These are phyloP conservation scores for Calonectria pseudoreteaudii DNA, from an alignment of 2,329 filamentous ascomycete species.

Conservation along the genomic window DNA sequence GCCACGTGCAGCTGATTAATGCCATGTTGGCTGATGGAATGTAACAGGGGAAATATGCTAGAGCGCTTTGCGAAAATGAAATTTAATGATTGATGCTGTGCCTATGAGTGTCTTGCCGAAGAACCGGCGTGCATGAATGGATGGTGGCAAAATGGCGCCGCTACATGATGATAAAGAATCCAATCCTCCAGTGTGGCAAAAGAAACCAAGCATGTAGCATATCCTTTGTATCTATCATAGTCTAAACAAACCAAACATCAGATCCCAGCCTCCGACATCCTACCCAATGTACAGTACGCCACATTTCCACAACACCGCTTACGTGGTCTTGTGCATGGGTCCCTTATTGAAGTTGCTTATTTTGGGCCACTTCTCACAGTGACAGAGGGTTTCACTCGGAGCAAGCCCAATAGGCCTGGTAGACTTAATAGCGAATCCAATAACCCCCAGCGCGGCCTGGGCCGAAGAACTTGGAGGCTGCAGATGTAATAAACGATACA, in stretches of 20 bases:
- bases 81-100: not conserved
- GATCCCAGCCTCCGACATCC: slow-evolving; percentile 67
- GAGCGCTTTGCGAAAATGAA: not conserved
- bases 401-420: not conserved
- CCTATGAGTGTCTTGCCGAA: not conserved
- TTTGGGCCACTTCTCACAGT: not conserved
- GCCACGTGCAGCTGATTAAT: slow-evolving; percentile 56
- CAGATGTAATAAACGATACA: not conserved
- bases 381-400: not conserved
- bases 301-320: slow-evolving; percentile 76
- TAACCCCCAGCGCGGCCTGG: not conserved
- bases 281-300: slow-evolving; percentile 76
- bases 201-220: no score
- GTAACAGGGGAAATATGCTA: not conserved
- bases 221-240: no score
- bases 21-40: slow-evolving; percentile 58
- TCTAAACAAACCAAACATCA: slow-evolving; percentile 66
- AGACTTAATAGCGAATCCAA: not conserved
- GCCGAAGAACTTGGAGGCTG: not conserved
- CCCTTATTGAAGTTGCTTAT: not conserved
- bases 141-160: not conserved
- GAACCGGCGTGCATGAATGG: not conserved
- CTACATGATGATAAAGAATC: not conserved
- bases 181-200: not conserved
- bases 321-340: slow-evolving; percentile 75